Conservation (phyloP, 352 stramenopile species). For the Hyaloperonospora arabidopsidis region DNA sequence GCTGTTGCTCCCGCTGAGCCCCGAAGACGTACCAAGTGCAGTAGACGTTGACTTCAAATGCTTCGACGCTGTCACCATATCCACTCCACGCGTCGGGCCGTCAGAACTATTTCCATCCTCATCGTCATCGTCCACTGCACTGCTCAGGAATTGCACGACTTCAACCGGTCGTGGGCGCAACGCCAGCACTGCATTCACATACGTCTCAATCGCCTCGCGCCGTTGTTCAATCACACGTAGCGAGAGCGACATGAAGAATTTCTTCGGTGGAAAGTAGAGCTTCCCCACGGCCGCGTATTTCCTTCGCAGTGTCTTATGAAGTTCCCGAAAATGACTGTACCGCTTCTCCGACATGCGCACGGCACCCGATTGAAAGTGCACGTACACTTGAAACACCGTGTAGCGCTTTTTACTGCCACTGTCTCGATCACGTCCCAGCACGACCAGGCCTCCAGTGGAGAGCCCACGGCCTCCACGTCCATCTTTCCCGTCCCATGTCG, state of each 20-base stretch:
- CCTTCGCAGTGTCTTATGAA: conserved; percentile 70
- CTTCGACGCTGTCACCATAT: conserved; percentile 22
- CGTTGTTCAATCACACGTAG: conserved; percentile 83
- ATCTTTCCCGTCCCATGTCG: conserved; percentile 53
- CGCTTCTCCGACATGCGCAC: conserved; percentile 63
- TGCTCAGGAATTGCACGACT: conserved; percentile 59
- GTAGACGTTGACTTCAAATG: conserved; percentile 28
- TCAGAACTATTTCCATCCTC: conserved; percentile 49
- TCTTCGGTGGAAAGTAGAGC: conserved; percentile 80
- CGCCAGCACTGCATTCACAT: conserved; percentile 73
- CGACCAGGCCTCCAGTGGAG: conserved; percentile 29
- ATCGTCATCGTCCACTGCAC: conserved; percentile 46
- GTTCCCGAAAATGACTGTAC: conserved; percentile 78
- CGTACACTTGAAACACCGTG: conserved; percentile 71
- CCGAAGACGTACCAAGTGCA: conserved; percentile 16
- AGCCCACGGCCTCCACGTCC: conserved; percentile 27
- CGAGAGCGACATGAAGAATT: conserved; percentile 84
- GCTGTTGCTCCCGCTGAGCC: conserved; percentile 20
- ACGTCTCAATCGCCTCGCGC: conserved; percentile 72
- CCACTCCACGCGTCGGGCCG: conserved; percentile 20
- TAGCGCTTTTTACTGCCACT: conserved; percentile 50
- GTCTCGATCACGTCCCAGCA: conserved; percentile 16
- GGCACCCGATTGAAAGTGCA: conserved; percentile 64
- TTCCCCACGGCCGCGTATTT: conserved; percentile 77
- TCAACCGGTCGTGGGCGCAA: conserved; percentile 58